Evolutionary conservation across 202 grass and related monocot species (phyloP), one percentile per base, ranked within the genome.

Genomic region (Eragrostis tef): DNA sequence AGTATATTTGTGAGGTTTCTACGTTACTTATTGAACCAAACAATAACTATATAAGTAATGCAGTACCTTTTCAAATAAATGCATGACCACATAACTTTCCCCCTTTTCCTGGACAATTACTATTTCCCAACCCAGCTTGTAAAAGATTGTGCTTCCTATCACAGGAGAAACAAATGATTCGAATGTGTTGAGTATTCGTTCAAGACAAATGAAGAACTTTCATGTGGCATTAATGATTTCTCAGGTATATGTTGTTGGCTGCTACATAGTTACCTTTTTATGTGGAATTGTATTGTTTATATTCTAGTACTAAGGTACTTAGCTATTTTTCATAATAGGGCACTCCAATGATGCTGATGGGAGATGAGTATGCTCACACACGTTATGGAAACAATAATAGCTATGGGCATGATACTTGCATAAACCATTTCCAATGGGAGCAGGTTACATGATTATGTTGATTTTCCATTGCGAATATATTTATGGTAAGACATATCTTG

Each of bases 331-430:
- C 75, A 58, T 70, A 61, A 75, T 52, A 99, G 96, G 96, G 93
- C 58, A 93, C 85, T 64, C 96, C 96, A 21, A 99, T 99, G 96
- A 96, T 99, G 90, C 80, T 99, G 72, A 99, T 99, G 96, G 96
- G 96, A 44, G 96, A 99, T n/a, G 96, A 96, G 70, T 99, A 96
- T 89, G 96, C 83, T 48, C 96, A 96, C 77, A 96, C 96, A 70
- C 96, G 89, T 69, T 89, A 90, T 88, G 96, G 96, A 86, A 99
- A 99, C 73, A 99, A 99, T 85, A 99, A 99, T 84, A 96, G 93
- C 29, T 99, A 99, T 81, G 96, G 96, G 25, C 96, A 99, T 90
- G 96, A 99, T 79, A 99, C 90, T 85, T 56, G 74, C 78, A 91
- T 99, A 67, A 99, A 96, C 78, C 81, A 99, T 91, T 99, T 96